Percentiles rank a stretch among this genome's conserved stretches.
Conservation (phyloP, 352 stramenopile genomes). For the Phytophthora cryptogea region DNA sequence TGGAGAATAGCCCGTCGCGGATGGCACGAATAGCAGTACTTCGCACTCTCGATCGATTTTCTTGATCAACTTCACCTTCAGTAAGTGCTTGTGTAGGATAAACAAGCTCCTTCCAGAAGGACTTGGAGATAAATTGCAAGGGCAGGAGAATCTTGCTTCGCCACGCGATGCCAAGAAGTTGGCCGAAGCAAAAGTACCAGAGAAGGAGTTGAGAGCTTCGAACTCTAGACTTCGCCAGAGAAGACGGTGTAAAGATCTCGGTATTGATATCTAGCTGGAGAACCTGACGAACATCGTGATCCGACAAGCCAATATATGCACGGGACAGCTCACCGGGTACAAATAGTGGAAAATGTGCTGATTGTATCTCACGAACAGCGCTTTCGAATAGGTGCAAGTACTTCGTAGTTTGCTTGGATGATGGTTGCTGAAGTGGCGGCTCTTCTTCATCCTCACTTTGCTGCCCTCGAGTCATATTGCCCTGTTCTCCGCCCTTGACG, state of each 20-base stretch:
- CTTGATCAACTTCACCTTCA: background rate
- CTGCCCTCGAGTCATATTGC: constrained; percentile 14
- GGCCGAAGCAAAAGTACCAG: constrained; percentile 64
- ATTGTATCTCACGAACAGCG: constrained; percentile 60
- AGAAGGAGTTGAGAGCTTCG: constrained; percentile 37
- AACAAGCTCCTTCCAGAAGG: constrained; percentile 52
- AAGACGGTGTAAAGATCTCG: constrained; percentile 35
- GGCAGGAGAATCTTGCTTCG: constrained; percentile 47
- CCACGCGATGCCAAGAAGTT: constrained; percentile 71
- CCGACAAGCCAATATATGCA: background rate
- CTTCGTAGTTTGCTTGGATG: constrained; percentile 36
- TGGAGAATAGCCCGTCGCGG: constrained; percentile 57
- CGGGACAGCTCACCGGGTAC: constrained; percentile 17
- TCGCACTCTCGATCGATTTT: constrained; percentile 3
- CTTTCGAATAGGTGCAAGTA: constrained; percentile 63
- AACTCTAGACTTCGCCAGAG: constrained; percentile 18
- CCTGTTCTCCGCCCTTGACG: background rate
- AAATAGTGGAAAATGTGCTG: constrained; percentile 60
- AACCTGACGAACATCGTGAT: background rate
- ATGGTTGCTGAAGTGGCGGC: constrained; percentile 14
- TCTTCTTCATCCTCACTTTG: constrained; percentile 24
- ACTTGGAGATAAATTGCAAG: constrained; percentile 49
- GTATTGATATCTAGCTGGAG: constrained; percentile 60
- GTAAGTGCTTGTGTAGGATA: background rate
- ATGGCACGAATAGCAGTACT: constrained; percentile 39